Percentiles rank a stretch among this genome's conserved stretches.
phyloP scores from a whole-genome alignment of 306 rosid species.

The Vachellia pachyceras region DNA sequence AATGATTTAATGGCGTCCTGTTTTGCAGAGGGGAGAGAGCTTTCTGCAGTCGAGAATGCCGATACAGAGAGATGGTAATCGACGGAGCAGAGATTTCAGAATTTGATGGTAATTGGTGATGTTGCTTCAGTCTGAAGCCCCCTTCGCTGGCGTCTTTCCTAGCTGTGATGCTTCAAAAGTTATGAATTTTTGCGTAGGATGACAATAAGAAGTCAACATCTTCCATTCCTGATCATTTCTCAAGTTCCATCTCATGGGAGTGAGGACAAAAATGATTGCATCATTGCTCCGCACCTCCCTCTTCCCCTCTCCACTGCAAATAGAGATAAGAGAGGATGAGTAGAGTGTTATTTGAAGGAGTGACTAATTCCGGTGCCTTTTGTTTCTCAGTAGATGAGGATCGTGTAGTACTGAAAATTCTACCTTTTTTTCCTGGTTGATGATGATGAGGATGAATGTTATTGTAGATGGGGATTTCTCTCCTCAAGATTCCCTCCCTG shows the following conservation, averaged over 20 bases:
- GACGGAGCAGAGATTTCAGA: slow-evolving; percentile 62
- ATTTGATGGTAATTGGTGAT: slow-evolving; percentile 36
- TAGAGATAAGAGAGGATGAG: slow-evolving; percentile 73
- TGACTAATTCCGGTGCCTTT: slow-evolving; percentile 46
- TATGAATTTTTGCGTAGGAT: slow-evolving; percentile 21
- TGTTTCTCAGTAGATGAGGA: slow-evolving; percentile 41
- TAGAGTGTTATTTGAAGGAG: slow-evolving; percentile 47
- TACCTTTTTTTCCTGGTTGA: slow-evolving; percentile 34
- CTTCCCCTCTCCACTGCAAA: slow-evolving; percentile 49
- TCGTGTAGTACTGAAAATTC: slow-evolving; percentile 38
- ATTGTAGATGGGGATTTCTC: slow-evolving; percentile 42
- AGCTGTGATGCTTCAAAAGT: not conserved
- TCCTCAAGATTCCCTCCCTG: slow-evolving; percentile 49
- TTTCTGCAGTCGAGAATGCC: slow-evolving; percentile 85
- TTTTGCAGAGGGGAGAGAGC: slow-evolving; percentile 88
- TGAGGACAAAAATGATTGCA: slow-evolving; percentile 10
- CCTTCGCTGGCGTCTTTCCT: not conserved
- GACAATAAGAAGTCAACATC: slow-evolving; percentile 29
- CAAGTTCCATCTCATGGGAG: not conserved
- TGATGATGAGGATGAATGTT: slow-evolving; percentile 29
- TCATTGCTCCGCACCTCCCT: slow-evolving; percentile 4
- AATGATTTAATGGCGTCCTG: not conserved
- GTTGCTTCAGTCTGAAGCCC: slow-evolving; percentile 24
- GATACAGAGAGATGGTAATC: slow-evolving; percentile 76
- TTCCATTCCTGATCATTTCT: slow-evolving; percentile 33